Evolutionary conservation across 2,329 filamentous ascomycete genomes (phyloP).

Genomic region (Nothopassalora personata): DNA sequence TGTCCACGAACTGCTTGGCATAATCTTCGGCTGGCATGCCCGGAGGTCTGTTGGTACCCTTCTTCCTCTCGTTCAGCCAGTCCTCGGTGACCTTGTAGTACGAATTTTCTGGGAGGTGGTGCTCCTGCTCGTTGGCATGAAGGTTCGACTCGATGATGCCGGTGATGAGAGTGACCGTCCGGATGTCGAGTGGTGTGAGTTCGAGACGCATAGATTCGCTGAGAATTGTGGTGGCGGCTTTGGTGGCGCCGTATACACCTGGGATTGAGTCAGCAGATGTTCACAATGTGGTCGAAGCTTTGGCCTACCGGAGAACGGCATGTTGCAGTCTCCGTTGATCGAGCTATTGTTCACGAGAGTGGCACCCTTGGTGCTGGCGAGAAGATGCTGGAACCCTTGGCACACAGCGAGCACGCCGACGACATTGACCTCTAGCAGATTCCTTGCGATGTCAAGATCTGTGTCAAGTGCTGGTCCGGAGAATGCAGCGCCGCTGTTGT

Average conservation of each 20-base stretch:
- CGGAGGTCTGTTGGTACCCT: conserved; percentile 12
- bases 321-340: conserved; percentile 13
- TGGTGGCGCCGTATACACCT: conserved; percentile 24
- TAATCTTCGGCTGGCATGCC: conserved; percentile 12
- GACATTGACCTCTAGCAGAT: conserved; percentile 44
- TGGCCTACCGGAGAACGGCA: conserved; percentile 6
- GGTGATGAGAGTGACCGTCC: conserved; percentile 23
- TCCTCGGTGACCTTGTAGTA: conserved; percentile 6
- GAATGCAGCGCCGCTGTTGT: conserved; percentile 5
- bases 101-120: conserved; percentile 6
- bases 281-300: background rate
- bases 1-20: conserved; percentile 11
- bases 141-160: conserved; percentile 19
- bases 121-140: conserved; percentile 10
- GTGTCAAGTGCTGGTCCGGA: conserved; percentile 1
- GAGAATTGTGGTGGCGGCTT: conserved; percentile 20
- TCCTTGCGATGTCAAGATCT: background rate
- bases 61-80: conserved; percentile 13
- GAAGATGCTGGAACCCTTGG: conserved; percentile 43
- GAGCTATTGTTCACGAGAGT: conserved; percentile 13
- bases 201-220: conserved; percentile 26
- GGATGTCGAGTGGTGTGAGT: conserved; percentile 22
- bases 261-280: background rate
- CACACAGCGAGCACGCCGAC: conserved; percentile 36
- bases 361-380: conserved; percentile 21